A percentile compares a stretch with the other conserved stretches of the same genome.
Conservation (phyloP, 1,284 basidiomycete species). For the Pterulicium gracile region DNA sequence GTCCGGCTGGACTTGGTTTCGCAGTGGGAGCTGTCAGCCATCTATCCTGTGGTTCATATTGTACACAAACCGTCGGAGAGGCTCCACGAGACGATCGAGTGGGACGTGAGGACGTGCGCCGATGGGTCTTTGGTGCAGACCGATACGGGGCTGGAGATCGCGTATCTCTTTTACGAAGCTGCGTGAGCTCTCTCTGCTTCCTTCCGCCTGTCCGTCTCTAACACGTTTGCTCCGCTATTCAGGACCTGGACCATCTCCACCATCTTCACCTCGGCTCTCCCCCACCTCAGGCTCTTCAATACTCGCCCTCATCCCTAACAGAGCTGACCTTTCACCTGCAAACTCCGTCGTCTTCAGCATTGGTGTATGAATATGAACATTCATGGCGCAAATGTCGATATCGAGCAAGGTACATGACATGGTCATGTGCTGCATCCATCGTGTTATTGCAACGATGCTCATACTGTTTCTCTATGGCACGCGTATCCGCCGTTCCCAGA, state of each 20-base stretch:
- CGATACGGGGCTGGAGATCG: constrained; percentile 13
- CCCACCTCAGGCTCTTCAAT: too few relatives aligned
- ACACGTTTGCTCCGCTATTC: too few relatives aligned
- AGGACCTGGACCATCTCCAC: too few relatives aligned
- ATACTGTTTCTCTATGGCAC: too few relatives aligned
- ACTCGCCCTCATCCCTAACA: constrained; percentile 9
- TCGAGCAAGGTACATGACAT: too few relatives aligned
- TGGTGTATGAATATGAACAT: too few relatives aligned
- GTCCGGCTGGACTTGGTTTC: constrained; percentile 12
- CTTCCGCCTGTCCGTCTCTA: constrained; percentile 5
- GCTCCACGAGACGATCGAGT: constrained; percentile 13
- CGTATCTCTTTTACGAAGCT: constrained; percentile 27
- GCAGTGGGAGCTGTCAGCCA: constrained; percentile 15
- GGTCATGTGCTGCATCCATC: too few relatives aligned
- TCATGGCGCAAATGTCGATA: too few relatives aligned
- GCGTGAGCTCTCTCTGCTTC: too few relatives aligned
- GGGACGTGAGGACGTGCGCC: constrained; percentile 16
- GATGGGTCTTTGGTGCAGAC: constrained; percentile 18
- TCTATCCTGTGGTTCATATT: constrained; percentile 12
- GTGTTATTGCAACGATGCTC: too few relatives aligned
- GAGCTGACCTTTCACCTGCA: constrained; percentile 10
- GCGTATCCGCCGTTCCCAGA: too few relatives aligned
- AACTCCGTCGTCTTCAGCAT: constrained; percentile 20
- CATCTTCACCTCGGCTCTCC: constrained; percentile 4
- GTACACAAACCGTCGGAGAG: neutral